phyloP scores from a whole-genome alignment of 2,329 filamentous ascomycete species.

The Colletotrichum orbiculare region DNA sequence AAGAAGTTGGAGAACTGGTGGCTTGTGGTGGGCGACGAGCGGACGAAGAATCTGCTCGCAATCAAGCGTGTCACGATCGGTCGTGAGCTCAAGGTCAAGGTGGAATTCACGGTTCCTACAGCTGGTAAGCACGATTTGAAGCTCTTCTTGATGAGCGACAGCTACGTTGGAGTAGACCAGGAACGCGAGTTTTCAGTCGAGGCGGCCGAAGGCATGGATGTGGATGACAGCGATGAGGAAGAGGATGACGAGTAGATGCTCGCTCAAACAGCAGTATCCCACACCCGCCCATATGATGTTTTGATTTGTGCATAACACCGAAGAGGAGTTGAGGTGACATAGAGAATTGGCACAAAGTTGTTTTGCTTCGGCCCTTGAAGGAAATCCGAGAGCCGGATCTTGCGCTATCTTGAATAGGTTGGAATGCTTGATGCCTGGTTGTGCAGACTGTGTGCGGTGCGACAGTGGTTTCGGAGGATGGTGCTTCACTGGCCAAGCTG shows the following conservation, averaged over 20 bases:
- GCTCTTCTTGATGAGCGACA: slow-evolving; percentile 95
- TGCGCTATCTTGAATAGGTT: slow-evolving; percentile 43
- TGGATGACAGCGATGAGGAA: slow-evolving; percentile 88
- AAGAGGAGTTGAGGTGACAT: slow-evolving; percentile 32
- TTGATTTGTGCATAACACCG: slow-evolving; percentile 34
- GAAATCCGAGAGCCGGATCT: slow-evolving; percentile 3
- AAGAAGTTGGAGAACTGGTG: slow-evolving; percentile 99
- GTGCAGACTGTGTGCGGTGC: slow-evolving; percentile 43
- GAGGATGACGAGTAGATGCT: slow-evolving; percentile 65
- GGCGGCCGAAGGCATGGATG: slow-evolving; percentile 93
- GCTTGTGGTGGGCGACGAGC: slow-evolving; percentile 95
- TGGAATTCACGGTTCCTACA: slow-evolving; percentile 90
- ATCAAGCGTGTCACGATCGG: slow-evolving; percentile 96
- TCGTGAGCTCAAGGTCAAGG: slow-evolving; percentile 77
- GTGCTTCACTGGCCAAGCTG: slow-evolving; percentile 26
- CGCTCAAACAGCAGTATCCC: too few species aligned
- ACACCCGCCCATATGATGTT: not conserved
- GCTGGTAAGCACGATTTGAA: slow-evolving; percentile 89
- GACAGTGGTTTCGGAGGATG: slow-evolving; percentile 42
- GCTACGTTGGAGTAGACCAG: slow-evolving; percentile 96
- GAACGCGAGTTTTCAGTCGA: slow-evolving; percentile 88
- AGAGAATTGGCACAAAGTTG: slow-evolving; percentile 26
- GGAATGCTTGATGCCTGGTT: slow-evolving; percentile 45
- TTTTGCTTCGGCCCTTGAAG: slow-evolving; percentile 3
- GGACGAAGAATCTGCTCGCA: slow-evolving; percentile 84